These are phyloP conservation scores for Coniella vitis DNA, from an alignment of 2,329 filamentous ascomycete genomes.

Conservation along the genomic window DNA sequence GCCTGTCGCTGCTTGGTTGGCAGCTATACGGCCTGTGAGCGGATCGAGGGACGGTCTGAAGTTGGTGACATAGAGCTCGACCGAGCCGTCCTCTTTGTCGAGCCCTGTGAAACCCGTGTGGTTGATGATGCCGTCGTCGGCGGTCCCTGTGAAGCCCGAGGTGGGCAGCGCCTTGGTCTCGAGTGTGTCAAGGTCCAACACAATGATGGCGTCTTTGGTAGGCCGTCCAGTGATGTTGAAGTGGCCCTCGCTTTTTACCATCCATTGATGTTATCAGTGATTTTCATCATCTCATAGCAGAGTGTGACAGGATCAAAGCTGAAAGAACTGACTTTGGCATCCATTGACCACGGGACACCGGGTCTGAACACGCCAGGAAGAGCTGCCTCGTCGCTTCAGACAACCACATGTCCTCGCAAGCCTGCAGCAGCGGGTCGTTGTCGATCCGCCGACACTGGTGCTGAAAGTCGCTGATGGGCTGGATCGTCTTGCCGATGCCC, in stretches of 20 bases:
- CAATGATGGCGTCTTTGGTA: slow-evolving; percentile 25
- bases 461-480: slow-evolving; percentile 24
- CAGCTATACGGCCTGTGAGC: neutral
- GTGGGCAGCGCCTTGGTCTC: slow-evolving; percentile 21
- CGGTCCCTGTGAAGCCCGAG: slow-evolving; percentile 23
- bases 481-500: slow-evolving; percentile 20
- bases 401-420: slow-evolving; percentile 28
- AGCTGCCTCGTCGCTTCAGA: slow-evolving; percentile 24
- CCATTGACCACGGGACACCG: slow-evolving; percentile 19
- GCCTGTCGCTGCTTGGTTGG: neutral
- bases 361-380: slow-evolving; percentile 26
- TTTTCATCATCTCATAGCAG: neutral
- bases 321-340: slow-evolving; percentile 20
- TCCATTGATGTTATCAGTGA: too few relatives aligned
- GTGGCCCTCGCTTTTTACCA: slow-evolving; percentile 8
- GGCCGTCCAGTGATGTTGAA: slow-evolving; percentile 26
- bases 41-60: slow-evolving; percentile 21
- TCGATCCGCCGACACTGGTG: slow-evolving; percentile 25
- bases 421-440: slow-evolving; percentile 21
- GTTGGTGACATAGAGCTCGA: slow-evolving; percentile 23
- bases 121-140: slow-evolving; percentile 25
- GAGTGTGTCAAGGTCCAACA: slow-evolving; percentile 27
- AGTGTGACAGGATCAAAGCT: neutral
- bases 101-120: slow-evolving; percentile 25
- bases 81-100: slow-evolving; percentile 18